phyloP scores from a whole-genome alignment of 2,329 filamentous ascomycete genomes.

The Clonostachys chloroleuca region DNA sequence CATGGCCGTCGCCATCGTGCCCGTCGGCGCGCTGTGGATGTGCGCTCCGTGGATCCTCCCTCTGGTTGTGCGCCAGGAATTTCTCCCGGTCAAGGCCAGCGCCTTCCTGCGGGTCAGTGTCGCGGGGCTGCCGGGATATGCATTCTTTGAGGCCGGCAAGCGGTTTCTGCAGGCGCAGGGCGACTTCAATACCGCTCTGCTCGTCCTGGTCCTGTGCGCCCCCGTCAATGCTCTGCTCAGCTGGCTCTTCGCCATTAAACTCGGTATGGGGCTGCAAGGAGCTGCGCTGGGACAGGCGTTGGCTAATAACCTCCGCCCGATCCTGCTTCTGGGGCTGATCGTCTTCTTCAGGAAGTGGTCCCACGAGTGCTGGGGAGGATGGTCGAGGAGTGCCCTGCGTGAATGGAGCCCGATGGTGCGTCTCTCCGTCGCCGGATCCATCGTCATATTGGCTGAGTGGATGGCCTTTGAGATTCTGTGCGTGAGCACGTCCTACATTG shows the following conservation, averaged over 20 bases:
- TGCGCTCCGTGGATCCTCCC: slow-evolving; percentile 38
- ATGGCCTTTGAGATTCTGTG: slow-evolving; percentile 36
- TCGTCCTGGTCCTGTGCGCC: slow-evolving; percentile 38
- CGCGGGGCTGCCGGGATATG: slow-evolving; percentile 46
- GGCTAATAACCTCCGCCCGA: slow-evolving; percentile 40
- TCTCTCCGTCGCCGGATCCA: slow-evolving; percentile 29
- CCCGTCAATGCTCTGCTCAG: slow-evolving; percentile 43
- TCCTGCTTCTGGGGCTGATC: slow-evolving; percentile 40
- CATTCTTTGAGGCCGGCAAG: slow-evolving; percentile 48
- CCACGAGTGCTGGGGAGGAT: slow-evolving; percentile 20
- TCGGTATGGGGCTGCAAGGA: slow-evolving; percentile 41
- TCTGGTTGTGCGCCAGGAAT: slow-evolving; percentile 38
- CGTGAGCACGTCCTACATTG: slow-evolving; percentile 37
- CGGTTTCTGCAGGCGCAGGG: slow-evolving; percentile 51
- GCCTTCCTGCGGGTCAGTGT: slow-evolving; percentile 42
- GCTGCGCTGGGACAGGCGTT: slow-evolving; percentile 44
- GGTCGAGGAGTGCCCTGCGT: slow-evolving; percentile 23
- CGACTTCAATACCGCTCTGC: slow-evolving; percentile 42
- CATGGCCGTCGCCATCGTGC: slow-evolving; percentile 39
- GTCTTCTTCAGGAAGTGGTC: slow-evolving; percentile 30
- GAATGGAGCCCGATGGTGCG: slow-evolving; percentile 34
- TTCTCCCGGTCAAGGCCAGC: slow-evolving; percentile 42
- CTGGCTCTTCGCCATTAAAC: slow-evolving; percentile 38
- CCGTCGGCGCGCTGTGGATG: slow-evolving; percentile 43
- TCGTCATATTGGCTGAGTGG: slow-evolving; percentile 35